Evolutionary conservation across 1,139 yeast species (phyloP).

Genomic region (Oligophagozyma castellii): DNA sequence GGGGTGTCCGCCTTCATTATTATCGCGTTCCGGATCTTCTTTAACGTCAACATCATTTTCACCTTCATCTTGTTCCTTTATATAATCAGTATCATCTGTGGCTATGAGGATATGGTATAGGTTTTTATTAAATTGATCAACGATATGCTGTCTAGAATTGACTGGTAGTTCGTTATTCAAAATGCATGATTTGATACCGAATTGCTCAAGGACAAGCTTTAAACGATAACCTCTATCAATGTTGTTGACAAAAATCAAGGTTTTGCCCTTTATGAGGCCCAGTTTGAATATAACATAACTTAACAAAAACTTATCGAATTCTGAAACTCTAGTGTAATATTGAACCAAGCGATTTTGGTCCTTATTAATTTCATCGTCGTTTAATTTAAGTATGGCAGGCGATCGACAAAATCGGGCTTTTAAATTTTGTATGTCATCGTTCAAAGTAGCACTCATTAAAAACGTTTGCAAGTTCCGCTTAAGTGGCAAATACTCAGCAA

Average conservation of each 20-base stretch:
- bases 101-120: conserved; percentile 83
- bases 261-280: conserved; percentile 79
- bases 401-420: conserved; percentile 69
- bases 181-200: conserved; percentile 81
- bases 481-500: conserved; percentile 52
- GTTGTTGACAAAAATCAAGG: conserved; percentile 80
- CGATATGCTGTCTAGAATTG: conserved; percentile 86
- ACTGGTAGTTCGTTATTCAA: conserved; percentile 87
- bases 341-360: conserved; percentile 55
- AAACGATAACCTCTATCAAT: conserved; percentile 92
- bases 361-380: conserved; percentile 45
- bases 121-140: conserved; percentile 87
- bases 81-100: conserved; percentile 74
- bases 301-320: conserved; percentile 81
- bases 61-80: conserved; percentile 38
- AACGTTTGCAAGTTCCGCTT: conserved; percentile 75
- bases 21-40: conserved; percentile 11
- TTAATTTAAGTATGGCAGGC: conserved; percentile 72
- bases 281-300: conserved; percentile 88
- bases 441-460: conserved; percentile 92
- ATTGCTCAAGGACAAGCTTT: conserved; percentile 83
- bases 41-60: conserved; percentile 27
- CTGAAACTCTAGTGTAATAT: conserved; percentile 74
- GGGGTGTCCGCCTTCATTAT: conserved; percentile 7
- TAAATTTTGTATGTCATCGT: conserved; percentile 68